These are phyloP conservation scores for Moniliella sp. DNA, from an alignment of 1,284 basidiomycete genomes.

Conservation along the genomic window DNA sequence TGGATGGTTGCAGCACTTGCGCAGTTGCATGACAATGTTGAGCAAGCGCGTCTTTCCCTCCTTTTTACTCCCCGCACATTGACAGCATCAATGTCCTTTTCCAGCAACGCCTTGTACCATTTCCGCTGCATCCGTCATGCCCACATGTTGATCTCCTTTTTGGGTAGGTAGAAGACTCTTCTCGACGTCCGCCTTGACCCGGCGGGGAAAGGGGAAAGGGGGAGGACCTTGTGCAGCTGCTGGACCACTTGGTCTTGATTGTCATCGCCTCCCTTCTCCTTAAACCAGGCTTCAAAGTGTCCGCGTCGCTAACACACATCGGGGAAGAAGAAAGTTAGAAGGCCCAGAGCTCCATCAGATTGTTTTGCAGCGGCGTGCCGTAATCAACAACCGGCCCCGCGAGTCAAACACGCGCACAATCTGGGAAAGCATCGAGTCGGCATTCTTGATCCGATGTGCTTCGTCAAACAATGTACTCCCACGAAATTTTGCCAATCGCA, in stretches of 20 bases:
- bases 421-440: conserved; percentile 81
- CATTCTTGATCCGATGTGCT: conserved; percentile 97
- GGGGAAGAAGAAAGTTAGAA: conserved; percentile 35
- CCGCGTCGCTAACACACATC: conserved; percentile 38
- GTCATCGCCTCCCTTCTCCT: conserved; percentile 37
- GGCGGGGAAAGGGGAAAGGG: conserved; percentile 78
- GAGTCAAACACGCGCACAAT: conserved; percentile 79
- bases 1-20: conserved; percentile 43
- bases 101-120: conserved; percentile 57
- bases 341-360: conserved; percentile 85
- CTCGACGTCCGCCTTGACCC: conserved; percentile 93
- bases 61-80: conserved; percentile 61
- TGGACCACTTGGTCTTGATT: conserved; percentile 65
- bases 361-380: conserved; percentile 91
- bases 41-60: conserved; percentile 91
- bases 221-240: conserved; percentile 83
- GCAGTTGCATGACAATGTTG: conserved; percentile 97
- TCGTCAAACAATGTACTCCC: conserved; percentile 98
- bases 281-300: conserved; percentile 56
- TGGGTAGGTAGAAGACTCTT: conserved; percentile 65
- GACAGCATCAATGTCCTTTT: conserved; percentile 97
- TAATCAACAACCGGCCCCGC: conserved; percentile 74
- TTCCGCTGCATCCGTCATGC: conserved; percentile 93
- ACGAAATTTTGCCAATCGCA: conserved; percentile 75
- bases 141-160: conserved; percentile 99